Evolutionary conservation across 2,329 filamentous ascomycete genomes (phyloP), one percentile per base, ranked within the genome.

Genomic region (Ceratocystis smalleyi): DNA sequence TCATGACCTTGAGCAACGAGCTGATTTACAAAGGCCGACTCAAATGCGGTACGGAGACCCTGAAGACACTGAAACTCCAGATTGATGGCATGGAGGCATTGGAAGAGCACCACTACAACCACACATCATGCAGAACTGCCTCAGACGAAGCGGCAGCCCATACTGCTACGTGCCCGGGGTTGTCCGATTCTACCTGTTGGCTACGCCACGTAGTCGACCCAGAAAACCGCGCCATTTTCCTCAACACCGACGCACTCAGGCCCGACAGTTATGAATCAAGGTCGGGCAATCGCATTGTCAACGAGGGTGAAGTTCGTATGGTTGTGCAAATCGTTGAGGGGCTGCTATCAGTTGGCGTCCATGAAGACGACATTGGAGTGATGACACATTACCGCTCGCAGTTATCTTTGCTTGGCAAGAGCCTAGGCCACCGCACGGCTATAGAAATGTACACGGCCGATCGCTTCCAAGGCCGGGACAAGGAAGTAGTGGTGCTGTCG

Each of bases 311-410:
- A 76, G 88, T 87, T 1, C 81, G 80, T 1, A 78, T 96, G 19
- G 84, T 89, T 17, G 81, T 83, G 0, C 89, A 96, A 70, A 81
- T 97, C 12, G 90, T 96, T 19, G 83, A 91, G 67, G 81, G 84
- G 0, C 81, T 99, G 2, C 79, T 97, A 60, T 81, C 83, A 0
- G 81, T 84, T 1, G 94, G 94, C 30, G 81, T 97, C 0, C 77
- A 88, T 0, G 81, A 87, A 0, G 76, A 77, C 0, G 87, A 92
- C 62, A 91, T 99, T 65, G 94, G 94, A 59, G 87, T 99, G 69
- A 96, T 99, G 77, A 96, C 94, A 17, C 91, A 96, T 74, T 99
- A 99, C 74, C 88, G 94, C 66, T 91, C 88, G 5, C 94, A 99
- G 73, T 83, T 99, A 1, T 85, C 89, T 0, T 78, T 96, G 1